phyloP scores from a whole-genome alignment of 768 basidiomycete species.

The Mycena galericulata region DNA sequence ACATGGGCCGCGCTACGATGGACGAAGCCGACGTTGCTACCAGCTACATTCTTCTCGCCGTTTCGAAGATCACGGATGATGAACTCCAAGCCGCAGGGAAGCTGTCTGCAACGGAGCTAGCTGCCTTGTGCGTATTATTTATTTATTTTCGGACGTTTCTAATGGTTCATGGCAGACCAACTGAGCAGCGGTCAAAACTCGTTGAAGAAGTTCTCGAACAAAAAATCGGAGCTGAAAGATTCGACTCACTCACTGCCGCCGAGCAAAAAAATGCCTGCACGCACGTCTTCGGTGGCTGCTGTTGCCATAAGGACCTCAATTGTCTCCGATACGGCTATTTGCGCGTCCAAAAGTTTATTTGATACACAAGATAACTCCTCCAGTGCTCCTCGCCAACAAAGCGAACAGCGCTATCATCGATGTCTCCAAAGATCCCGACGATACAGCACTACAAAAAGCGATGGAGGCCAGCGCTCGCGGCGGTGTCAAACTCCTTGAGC shows the following conservation, averaged over 20 bases:
- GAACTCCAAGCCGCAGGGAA: too few species aligned
- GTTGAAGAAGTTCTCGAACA: background rate
- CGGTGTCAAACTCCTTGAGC: too few species aligned
- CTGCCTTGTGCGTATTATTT: background rate
- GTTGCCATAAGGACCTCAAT: slow-evolving; percentile 48
- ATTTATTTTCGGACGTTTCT: background rate
- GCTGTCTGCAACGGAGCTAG: too few species aligned
- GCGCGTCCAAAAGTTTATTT: slow-evolving; percentile 33
- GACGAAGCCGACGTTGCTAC: background rate
- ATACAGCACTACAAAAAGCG: background rate
- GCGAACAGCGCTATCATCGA: slow-evolving; percentile 39
- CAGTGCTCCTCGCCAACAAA: slow-evolving; percentile 40
- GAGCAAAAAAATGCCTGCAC: slow-evolving; percentile 17
- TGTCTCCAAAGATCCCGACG: background rate
- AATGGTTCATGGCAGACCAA: too few species aligned
- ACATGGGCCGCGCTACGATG: slow-evolving; percentile 5
- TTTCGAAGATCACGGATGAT: background rate
- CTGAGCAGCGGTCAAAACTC: too few species aligned
- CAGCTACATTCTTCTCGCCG: background rate
- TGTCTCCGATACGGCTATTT: slow-evolving; percentile 39
- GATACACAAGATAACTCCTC: slow-evolving; percentile 17
- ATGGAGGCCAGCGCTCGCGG: background rate
- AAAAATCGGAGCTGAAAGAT: background rate
- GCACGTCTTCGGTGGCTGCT: slow-evolving; percentile 43
- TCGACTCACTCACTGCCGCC: background rate